These are phyloP conservation scores for Pichia terricola DNA, from an alignment of 1,139 yeast genomes.

Conservation along the genomic window DNA sequence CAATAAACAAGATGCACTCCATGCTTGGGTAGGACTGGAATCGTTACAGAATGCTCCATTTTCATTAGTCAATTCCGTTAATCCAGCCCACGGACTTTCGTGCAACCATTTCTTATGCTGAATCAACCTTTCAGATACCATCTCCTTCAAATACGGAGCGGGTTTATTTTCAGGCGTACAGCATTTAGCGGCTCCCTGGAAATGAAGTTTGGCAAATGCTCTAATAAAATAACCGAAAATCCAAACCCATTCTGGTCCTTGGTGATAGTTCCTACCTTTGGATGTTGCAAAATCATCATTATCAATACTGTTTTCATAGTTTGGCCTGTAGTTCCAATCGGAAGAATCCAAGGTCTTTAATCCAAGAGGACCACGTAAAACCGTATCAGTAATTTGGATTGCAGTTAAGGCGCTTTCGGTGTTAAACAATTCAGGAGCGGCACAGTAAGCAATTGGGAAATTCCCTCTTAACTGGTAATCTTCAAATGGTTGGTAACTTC, in stretches of 20 bases:
- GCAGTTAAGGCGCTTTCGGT: slow-evolving; percentile 53
- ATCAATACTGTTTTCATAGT: slow-evolving; percentile 74
- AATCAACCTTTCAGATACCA: slow-evolving; percentile 44
- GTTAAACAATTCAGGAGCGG: slow-evolving; percentile 84
- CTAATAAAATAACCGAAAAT: slow-evolving; percentile 77
- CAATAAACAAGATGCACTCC: slow-evolving; percentile 82
- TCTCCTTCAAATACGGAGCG: slow-evolving; percentile 29
- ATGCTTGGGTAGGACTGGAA: slow-evolving; percentile 93
- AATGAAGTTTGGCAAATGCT: slow-evolving; percentile 54
- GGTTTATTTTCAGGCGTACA: slow-evolving; percentile 27
- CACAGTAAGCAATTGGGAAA: slow-evolving; percentile 85
- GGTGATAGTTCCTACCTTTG: slow-evolving; percentile 94
- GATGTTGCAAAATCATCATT: slow-evolving; percentile 83
- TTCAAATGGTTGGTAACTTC: slow-evolving; percentile 78
- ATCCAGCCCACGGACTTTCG: slow-evolving; percentile 82
- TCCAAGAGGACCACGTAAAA: slow-evolving; percentile 82
- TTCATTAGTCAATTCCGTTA: slow-evolving; percentile 86
- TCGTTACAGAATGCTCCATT: slow-evolving; percentile 74
- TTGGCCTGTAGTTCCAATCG: slow-evolving; percentile 85
- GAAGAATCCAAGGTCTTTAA: slow-evolving; percentile 88
- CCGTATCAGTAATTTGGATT: slow-evolving; percentile 58
- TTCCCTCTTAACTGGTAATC: slow-evolving; percentile 92
- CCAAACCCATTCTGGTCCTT: slow-evolving; percentile 99
- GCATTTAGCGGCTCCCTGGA: slow-evolving; percentile 24
- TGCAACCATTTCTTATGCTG: slow-evolving; percentile 63